Evolutionary conservation across 2,329 filamentous ascomycete genomes (phyloP).

Genomic region (Nemania diffusa): DNA sequence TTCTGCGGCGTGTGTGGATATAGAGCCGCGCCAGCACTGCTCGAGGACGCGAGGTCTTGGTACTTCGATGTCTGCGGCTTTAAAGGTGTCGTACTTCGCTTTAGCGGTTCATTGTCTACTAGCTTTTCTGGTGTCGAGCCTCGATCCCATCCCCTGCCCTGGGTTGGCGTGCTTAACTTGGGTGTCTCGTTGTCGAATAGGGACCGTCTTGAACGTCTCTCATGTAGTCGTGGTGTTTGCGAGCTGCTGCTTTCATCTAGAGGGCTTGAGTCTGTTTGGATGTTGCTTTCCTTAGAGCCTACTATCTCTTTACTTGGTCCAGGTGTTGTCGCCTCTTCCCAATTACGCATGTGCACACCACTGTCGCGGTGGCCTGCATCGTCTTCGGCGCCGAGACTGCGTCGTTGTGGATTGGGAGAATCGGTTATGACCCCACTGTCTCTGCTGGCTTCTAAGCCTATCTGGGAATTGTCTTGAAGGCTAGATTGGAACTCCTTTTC

Average conservation of each 20-base stretch:
- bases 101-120: slow-evolving; percentile 27
- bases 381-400: slow-evolving; percentile 46
- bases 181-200: slow-evolving; percentile 44
- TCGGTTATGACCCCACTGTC: slow-evolving; percentile 62
- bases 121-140: slow-evolving; percentile 30
- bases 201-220: slow-evolving; percentile 41
- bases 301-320: slow-evolving; percentile 40
- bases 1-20: slow-evolving; percentile 26
- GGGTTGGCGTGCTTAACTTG: slow-evolving; percentile 41
- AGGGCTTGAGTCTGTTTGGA: slow-evolving; percentile 51
- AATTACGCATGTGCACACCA: slow-evolving; percentile 65
- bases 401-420: slow-evolving; percentile 56
- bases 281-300: slow-evolving; percentile 44
- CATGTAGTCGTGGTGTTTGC: slow-evolving; percentile 50
- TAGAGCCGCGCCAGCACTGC: slow-evolving; percentile 35
- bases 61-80: slow-evolving; percentile 39
- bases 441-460: slow-evolving; percentile 54
- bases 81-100: slow-evolving; percentile 25
- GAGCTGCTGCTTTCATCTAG: slow-evolving; percentile 56
- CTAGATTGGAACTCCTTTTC: slow-evolving; percentile 46
- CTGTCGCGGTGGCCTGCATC: slow-evolving; percentile 62
- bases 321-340: slow-evolving; percentile 49
- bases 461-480: slow-evolving; percentile 35
- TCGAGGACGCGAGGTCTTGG: slow-evolving; percentile 33
- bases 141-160: slow-evolving; percentile 27